Percentiles rank a stretch among this genome's conserved stretches.
Evolutionary conservation across 257 asterid species (phyloP).

Genomic region (Solanum acaule): DNA sequence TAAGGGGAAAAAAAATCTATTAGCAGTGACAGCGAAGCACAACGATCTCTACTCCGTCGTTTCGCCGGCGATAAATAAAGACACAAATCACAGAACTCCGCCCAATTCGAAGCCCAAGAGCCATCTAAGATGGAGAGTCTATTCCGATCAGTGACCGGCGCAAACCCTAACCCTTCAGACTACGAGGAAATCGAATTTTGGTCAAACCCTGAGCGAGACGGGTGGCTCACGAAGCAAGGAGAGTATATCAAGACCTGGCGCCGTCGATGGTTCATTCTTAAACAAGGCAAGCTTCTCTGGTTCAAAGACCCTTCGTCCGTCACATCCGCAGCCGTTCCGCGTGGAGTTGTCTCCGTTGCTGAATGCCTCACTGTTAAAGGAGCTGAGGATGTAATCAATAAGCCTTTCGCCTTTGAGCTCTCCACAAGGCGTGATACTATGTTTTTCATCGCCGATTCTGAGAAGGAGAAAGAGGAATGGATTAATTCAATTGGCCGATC

Average conservation of each 20-base stretch:
- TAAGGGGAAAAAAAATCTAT: neutral
- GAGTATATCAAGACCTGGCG: conserved; percentile 98
- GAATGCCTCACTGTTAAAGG: conserved; percentile 86
- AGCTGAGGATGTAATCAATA: conserved; percentile 77
- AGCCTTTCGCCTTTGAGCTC: conserved; percentile 70
- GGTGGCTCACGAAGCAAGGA: conserved; percentile 93
- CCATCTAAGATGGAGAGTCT: conserved; percentile 40
- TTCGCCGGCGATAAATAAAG: neutral
- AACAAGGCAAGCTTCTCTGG: conserved; percentile 89
- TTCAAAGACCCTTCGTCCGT: conserved; percentile 60
- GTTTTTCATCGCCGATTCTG: conserved; percentile 83
- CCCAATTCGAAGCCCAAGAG: neutral
- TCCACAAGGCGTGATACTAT: conserved; percentile 73
- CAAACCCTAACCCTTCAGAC: conserved; percentile 42
- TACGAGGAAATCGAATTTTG: conserved; percentile 81
- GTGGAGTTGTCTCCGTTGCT: conserved; percentile 75
- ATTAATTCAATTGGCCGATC: conserved; percentile 83
- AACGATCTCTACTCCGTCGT: neutral
- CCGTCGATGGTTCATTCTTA: conserved; percentile 93
- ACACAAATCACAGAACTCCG: neutral
- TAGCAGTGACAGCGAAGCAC: neutral
- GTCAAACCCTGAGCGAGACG: conserved; percentile 73
- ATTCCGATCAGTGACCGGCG: conserved; percentile 72
- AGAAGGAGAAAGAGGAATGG: conserved; percentile 95
- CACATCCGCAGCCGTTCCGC: conserved; percentile 53